Conservation (phyloP, 352 stramenopile species). For the Elongisporangium undulatum region DNA sequence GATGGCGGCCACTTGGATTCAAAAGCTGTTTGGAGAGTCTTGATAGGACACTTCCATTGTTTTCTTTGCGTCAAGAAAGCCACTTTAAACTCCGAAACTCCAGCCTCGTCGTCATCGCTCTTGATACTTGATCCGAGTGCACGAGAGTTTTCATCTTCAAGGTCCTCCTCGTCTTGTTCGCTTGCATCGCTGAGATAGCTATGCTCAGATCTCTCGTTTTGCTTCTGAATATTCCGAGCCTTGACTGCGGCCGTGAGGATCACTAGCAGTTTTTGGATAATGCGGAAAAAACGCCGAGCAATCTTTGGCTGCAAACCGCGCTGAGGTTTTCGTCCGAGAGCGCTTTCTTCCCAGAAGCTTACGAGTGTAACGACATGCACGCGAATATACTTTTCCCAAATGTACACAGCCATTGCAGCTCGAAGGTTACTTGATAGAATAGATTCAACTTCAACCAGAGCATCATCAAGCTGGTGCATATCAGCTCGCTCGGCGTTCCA, state of each 20-base stretch:
- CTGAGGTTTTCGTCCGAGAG: conserved; percentile 53
- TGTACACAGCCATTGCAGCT: conserved; percentile 58
- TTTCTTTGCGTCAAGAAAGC: conserved; percentile 32
- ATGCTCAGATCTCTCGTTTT: not conserved
- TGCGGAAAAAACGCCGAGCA: conserved; percentile 68
- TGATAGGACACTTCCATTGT: conserved; percentile 45
- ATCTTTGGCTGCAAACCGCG: conserved; percentile 73
- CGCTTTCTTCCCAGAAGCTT: conserved; percentile 81
- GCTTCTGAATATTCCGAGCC: conserved; percentile 3
- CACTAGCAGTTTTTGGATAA: conserved; percentile 60
- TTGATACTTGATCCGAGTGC: not conserved
- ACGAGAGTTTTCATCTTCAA: conserved; percentile 6
- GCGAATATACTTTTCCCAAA: conserved; percentile 83
- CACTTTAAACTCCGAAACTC: conserved; percentile 28
- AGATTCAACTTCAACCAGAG: conserved; percentile 56
- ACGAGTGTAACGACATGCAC: conserved; percentile 78
- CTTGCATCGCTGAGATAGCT: conserved; percentile 4
- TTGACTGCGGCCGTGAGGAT: conserved; percentile 35
- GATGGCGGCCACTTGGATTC: conserved; percentile 53
- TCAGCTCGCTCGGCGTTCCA: conserved; percentile 82
- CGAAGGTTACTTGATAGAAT: conserved; percentile 31
- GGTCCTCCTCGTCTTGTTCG: conserved; percentile 12
- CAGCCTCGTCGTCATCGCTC: conserved; percentile 16
- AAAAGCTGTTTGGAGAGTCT: conserved; percentile 43
- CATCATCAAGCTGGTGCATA: conserved; percentile 82